phyloP scores from a whole-genome alignment of 257 asterid species.

The Datura wrightii region DNA sequence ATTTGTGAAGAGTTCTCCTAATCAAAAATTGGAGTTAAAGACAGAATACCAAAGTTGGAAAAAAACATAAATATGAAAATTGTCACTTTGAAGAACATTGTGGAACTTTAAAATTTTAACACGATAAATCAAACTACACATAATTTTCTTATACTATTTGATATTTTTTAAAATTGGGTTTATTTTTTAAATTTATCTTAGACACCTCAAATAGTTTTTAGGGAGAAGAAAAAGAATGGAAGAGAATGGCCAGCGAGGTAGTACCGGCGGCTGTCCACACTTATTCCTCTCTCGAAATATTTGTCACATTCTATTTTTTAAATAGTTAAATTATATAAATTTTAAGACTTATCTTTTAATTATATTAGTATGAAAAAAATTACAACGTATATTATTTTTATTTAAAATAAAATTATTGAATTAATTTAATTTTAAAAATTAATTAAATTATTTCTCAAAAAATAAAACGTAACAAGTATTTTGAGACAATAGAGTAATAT shows the following conservation, averaged over 20 bases:
- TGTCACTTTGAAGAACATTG: neutral
- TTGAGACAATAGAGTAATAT: neutral
- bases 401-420: neutral
- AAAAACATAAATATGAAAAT: too few species aligned
- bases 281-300: accelerated
- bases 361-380: neutral
- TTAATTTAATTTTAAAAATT: neutral
- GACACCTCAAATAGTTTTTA: neutral
- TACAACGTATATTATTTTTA: neutral
- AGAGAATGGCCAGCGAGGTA: neutral
- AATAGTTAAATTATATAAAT: neutral
- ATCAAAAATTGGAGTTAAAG: too few species aligned
- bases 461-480: neutral
- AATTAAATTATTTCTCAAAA: neutral
- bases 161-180: neutral
- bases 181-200: neutral
- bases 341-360: neutral
- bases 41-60: too few species aligned
- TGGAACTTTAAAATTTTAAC: neutral
- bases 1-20: too few species aligned
- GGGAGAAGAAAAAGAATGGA: neutral
- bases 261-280: neutral
- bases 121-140: neutral
- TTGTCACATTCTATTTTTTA: accelerated
- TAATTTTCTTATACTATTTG: neutral